Evolutionary conservation across 257 asterid genomes (phyloP), one percentile per base, ranked within the genome.

Genomic region (Solanum neorickii): DNA sequence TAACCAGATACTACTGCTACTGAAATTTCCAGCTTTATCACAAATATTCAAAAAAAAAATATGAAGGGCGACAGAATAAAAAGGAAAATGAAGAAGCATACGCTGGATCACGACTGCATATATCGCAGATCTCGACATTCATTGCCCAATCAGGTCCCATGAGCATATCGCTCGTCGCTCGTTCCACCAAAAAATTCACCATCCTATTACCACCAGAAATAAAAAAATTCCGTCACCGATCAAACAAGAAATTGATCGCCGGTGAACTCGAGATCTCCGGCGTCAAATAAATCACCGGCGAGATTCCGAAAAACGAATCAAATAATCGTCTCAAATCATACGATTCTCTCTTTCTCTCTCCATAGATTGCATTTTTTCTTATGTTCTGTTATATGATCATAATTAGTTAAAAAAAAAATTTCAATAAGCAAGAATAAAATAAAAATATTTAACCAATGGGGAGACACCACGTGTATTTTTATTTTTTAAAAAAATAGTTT

Each of bases 91-190:
- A 5, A 42, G 69, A 35, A 23, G 35, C 59, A 7, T 89, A 90
- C 93, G 42, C 89, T 74, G 94, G 92, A 90, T 92, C 93, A 47
- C 89, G 85, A 83, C 86, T 89, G 93, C 94, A 90, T 39, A 90
- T 70, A 70, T 90, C 93, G 73, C 92, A 92, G 90, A 92, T 92
- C 89, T 90, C 94, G 21, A 89, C 41, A 37, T 92, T 92, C 93
- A 88, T 90, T 11, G 94, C 91, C 93, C 94, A 92, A 88, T 92
- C 93, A 29, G 94, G 94, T 41, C 93, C 94, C 88, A 91, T 85
- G 56, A 92, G 90, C 93, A 92, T 16, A 47, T 88, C 91, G 89
- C 93, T 92, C 75, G 93, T 92, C 66, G 94, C 94, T 83, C 93
- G 87, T 33, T 89, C 94, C 86, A 92, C 94, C 93, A 90, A 85